Percentiles rank a stretch among this genome's conserved stretches.
phyloP scores from a whole-genome alignment of 2,329 filamentous ascomycete species.

The Harringtonia lauricola region DNA sequence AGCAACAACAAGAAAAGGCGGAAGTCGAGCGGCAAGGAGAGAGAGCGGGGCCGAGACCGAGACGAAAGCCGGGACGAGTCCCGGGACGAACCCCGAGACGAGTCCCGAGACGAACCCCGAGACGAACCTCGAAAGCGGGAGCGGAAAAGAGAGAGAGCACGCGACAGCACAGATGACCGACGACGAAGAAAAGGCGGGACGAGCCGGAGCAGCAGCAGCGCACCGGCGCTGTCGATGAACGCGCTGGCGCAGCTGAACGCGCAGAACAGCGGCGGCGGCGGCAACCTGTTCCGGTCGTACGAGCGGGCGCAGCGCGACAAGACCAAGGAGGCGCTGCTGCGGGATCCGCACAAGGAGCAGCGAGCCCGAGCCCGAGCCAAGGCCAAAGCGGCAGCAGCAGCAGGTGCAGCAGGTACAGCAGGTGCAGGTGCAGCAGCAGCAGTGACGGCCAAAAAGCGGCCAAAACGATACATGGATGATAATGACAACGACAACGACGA shows the following conservation, averaged over 20 bases:
- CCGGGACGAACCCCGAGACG: not conserved
- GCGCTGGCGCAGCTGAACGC: constrained; percentile 7
- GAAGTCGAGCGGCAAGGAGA: no score
- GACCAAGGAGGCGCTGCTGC: not conserved
- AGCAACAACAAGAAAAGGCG: not conserved
- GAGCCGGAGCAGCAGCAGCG: not conserved
- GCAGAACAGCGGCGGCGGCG: not conserved
- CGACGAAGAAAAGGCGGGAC: not conserved
- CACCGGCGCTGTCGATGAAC: constrained; percentile 1
- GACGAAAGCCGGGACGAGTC: constrained; percentile 1
- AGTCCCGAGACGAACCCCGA: constrained; percentile 3
- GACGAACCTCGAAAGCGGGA: constrained; percentile 3
- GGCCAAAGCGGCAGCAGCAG: no score
- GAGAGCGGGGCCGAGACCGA: constrained; percentile 1
- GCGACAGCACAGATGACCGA: not conserved
- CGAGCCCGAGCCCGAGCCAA: no score
- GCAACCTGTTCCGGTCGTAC: no score
- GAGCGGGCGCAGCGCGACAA: not conserved
- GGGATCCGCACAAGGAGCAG: not conserved
- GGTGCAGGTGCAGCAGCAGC: no score
- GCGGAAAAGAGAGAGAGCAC: constrained; percentile 8
- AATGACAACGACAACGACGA: not conserved
- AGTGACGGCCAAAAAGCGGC: no score
- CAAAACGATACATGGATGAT: no score
- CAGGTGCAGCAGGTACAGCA: no score